A percentile compares a stretch with the other conserved stretches of the same genome.
Evolutionary conservation across 139 green algal genomes (phyloP).

Genomic region (Ostreobium quekettii): DNA sequence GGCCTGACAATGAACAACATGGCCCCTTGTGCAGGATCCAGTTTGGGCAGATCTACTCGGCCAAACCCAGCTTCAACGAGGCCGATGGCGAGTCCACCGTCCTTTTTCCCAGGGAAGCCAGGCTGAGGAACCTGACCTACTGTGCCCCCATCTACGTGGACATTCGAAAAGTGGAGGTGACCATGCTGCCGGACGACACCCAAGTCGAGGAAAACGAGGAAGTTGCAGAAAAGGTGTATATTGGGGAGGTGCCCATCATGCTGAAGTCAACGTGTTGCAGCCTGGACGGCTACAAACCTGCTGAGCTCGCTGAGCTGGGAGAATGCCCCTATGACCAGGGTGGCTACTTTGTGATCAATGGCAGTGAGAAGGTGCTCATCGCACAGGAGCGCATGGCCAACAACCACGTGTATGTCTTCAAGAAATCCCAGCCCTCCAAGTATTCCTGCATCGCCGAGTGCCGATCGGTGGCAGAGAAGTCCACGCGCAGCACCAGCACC

Average conservation of each 20-base stretch:
- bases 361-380: constrained; percentile 98
- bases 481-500: constrained; percentile 60
- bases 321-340: constrained; percentile 96
- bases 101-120: constrained; percentile 92
- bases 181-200: constrained; percentile 32
- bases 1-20: too few relatives aligned
- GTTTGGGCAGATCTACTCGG: constrained; percentile 95
- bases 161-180: constrained; percentile 66
- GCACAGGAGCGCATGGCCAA: constrained; percentile 96
- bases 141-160: constrained; percentile 92
- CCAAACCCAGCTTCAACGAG: constrained; percentile 86
- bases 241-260: constrained; percentile 99
- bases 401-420: constrained; percentile 98
- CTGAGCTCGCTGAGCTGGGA: constrained; percentile 79
- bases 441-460: constrained; percentile 79
- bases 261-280: constrained; percentile 87
- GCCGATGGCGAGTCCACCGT: constrained; percentile 76
- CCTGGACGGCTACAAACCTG: constrained; percentile 65
- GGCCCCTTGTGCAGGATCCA: constrained; percentile 56
- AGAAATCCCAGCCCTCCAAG: constrained; percentile 90
- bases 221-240: constrained; percentile 73
- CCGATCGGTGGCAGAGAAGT: constrained; percentile 77
- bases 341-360: constrained; percentile 99
- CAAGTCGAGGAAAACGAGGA: constrained; percentile 23
- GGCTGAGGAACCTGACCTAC: constrained; percentile 95